Conservation (phyloP, 192 early-diverging fungal genomes). For the Coemansia sp. region DNA sequence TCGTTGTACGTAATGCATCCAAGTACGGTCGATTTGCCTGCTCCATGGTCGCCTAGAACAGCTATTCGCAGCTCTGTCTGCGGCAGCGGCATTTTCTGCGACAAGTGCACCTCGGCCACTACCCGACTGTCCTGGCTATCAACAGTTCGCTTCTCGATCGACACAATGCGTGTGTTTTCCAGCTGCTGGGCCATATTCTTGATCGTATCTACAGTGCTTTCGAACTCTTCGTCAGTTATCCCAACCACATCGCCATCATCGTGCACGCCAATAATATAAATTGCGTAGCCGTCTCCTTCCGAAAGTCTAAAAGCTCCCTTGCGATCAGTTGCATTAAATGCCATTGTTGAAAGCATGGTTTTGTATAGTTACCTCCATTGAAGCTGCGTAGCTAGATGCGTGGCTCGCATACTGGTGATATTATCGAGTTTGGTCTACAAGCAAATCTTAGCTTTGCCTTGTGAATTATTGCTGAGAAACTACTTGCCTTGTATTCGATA, state of each 20-base stretch:
- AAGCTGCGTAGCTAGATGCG: slow-evolving; percentile 88
- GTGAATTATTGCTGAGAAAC: too few species aligned
- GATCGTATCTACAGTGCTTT: slow-evolving; percentile 24
- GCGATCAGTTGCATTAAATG: slow-evolving; percentile 3
- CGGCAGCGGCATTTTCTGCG: slow-evolving; percentile 61
- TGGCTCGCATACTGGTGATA: slow-evolving; percentile 50
- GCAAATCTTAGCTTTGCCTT: too few species aligned
- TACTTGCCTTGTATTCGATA: slow-evolving; percentile 86
- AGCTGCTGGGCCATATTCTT: slow-evolving; percentile 37
- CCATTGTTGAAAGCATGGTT: too few species aligned
- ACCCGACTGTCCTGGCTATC: slow-evolving; percentile 21
- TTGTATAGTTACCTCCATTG: slow-evolving; percentile 75
- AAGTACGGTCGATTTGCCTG: slow-evolving; percentile 83
- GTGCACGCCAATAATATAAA: slow-evolving; percentile 87
- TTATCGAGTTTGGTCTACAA: slow-evolving; percentile 48
- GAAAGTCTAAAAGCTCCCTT: slow-evolving; percentile 62
- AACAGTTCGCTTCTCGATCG: slow-evolving; percentile 33
- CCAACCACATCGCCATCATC: slow-evolving; percentile 82
- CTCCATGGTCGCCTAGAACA: slow-evolving; percentile 76
- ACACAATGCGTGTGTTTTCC: slow-evolving; percentile 32
- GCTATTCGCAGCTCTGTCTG: slow-evolving; percentile 81
- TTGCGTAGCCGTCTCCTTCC: slow-evolving; percentile 81
- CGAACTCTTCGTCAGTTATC: slow-evolving; percentile 50
- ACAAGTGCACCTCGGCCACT: slow-evolving; percentile 76
- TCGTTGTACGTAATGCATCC: slow-evolving; percentile 79